Evolutionary conservation across 106 monocot species (phyloP).

Genomic region (Hemerocallis citrina): DNA sequence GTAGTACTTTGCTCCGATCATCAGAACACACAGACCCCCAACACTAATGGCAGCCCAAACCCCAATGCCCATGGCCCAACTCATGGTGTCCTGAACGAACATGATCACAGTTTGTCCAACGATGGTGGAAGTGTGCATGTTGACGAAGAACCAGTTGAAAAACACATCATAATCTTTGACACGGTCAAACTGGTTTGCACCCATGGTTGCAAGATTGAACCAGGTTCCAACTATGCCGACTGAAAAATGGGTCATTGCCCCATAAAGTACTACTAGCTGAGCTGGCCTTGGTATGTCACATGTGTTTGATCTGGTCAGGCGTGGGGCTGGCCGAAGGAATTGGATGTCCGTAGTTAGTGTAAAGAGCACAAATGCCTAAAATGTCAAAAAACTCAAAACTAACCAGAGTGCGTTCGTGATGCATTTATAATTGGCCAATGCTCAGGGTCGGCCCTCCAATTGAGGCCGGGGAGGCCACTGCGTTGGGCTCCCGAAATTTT

Average conservation of each 20-base stretch:
- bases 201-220: conserved; percentile 42
- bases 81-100: conserved; percentile 53
- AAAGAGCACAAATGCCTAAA: conserved; percentile 39
- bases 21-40: conserved; percentile 10
- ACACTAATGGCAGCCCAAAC: conserved; percentile 13
- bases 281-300: conserved; percentile 19
- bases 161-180: conserved; percentile 27
- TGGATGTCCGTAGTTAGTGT: conserved; percentile 31
- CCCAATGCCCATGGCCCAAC: conserved; percentile 55
- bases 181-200: conserved; percentile 50
- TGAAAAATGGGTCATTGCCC: conserved; percentile 21
- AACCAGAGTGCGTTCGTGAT: no score
- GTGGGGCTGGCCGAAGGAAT: conserved; percentile 31
- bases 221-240: conserved; percentile 38
- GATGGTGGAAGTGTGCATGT: conserved; percentile 19
- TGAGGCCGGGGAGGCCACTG: no score
- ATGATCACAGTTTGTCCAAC: conserved; percentile 45
- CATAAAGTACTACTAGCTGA: conserved; percentile 33
- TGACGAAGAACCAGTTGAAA: conserved; percentile 73
- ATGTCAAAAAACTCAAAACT: no score
- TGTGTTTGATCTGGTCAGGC: neutral
- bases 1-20: conserved; percentile 32
- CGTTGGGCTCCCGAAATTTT: no score
- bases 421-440: no score
- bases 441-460: no score